These are phyloP conservation scores for Candida easanensis DNA, from an alignment of 805 yeast species.

Conservation along the genomic window DNA sequence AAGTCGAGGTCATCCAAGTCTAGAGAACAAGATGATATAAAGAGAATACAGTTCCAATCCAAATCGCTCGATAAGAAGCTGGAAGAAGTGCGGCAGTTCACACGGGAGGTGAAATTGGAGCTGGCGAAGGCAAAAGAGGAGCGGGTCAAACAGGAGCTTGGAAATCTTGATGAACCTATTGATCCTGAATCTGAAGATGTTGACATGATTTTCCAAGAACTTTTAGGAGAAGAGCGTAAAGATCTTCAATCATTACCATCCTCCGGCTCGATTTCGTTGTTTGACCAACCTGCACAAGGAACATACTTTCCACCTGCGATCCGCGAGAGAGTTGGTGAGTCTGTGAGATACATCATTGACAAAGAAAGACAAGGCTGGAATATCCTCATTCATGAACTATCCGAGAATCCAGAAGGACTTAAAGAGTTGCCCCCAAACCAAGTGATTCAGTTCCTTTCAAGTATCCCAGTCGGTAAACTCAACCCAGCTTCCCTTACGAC, in stretches of 20 bases:
- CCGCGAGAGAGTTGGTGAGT: constrained; percentile 38
- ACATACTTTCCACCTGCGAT: constrained; percentile 34
- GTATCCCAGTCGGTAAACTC: constrained; percentile 37
- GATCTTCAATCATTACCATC: constrained; percentile 1
- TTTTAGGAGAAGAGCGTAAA: neutral
- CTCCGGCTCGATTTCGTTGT: constrained; percentile 10
- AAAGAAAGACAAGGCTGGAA: constrained; percentile 44
- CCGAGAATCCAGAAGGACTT: constrained; percentile 33
- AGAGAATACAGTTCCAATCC: too few species aligned
- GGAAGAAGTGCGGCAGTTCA: constrained; percentile 18
- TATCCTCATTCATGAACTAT: constrained; percentile 27
- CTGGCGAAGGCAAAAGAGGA: constrained; percentile 16
- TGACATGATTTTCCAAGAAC: constrained; percentile 19
- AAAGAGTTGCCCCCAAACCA: constrained; percentile 30
- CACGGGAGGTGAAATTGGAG: constrained; percentile 15
- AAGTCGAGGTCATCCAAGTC: neutral
- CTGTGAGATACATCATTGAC: constrained; percentile 38
- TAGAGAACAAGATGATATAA: constrained; percentile 4
- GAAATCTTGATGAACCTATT: constrained; percentile 10
- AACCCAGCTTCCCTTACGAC: constrained; percentile 25
- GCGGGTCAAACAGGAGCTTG: constrained; percentile 14
- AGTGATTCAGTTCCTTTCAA: constrained; percentile 32
- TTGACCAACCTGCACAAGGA: constrained; percentile 26
- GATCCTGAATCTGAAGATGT: constrained; percentile 23
- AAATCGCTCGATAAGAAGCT: constrained; percentile 19